Base-by-base conservation (phyloP, 164 flowering plant species). In the Stephania japonica region DNA sequence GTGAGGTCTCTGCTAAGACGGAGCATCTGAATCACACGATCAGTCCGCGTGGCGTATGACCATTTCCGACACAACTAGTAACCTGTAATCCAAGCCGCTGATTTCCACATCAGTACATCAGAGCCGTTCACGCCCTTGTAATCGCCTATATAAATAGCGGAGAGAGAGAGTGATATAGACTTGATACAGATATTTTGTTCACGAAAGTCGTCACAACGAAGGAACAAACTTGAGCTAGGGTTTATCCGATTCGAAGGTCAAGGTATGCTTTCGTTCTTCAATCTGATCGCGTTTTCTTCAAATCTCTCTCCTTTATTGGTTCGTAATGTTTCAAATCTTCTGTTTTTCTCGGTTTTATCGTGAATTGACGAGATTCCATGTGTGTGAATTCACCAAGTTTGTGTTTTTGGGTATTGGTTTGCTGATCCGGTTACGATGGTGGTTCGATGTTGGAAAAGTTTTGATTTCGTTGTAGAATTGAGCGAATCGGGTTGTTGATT, bases 111-210 rank as follows among this genome's bases (percentile, higher is more conserved):
- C 23, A 8, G 21, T n/a, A 7, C 64, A 18, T 59, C 64, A 7
- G 64, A 19, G 21, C 64, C 75, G 62, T 72, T 26, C 62, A 72
- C 18, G 24, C 27, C 9, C 5, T 7, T 9, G 4, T 43, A 32
- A 42, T 65, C 18, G 23, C 24, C 64, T 5, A 7, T 65, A 72
- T 72, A 72, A 72, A 65, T 72, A 12, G 9, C 63, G 42, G 69
- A 25, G 49, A n/a, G 69, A 25, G 59, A 43, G 13, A 0, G 62
- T 11, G 21, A 59, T 18, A 25, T 7, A 10, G 18, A 62, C 38
- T 32, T 4, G 1, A 0, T 32, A 4, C 38, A 32, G 38, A 32
- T 32, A 32, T 32, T 32, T 32, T 32, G 38, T 32, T 32, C 38
- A 1, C 21, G 49, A 61, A 42, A 63, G 41, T 61, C 64, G 64